Conservation (phyloP, 2,329 filamentous ascomycete genomes). For the Purpureocillium lavendulum region DNA sequence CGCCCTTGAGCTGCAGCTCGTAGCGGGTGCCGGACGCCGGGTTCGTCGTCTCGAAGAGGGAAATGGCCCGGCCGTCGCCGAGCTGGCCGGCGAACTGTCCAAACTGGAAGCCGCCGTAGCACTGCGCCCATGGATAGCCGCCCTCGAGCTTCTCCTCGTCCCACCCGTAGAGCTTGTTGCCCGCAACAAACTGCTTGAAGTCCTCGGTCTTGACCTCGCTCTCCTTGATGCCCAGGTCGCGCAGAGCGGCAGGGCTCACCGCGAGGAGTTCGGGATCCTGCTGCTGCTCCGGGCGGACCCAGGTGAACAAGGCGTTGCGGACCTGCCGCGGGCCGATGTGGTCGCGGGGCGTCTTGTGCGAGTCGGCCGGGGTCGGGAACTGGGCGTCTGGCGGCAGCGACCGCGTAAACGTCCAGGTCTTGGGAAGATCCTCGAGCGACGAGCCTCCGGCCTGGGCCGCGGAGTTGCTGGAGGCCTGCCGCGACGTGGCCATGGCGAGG, state of each 20-base stretch:
- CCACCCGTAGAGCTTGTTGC: constrained; percentile 76
- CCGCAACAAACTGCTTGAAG: constrained; percentile 70
- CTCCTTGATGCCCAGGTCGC: constrained; percentile 66
- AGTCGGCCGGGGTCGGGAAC: constrained; percentile 73
- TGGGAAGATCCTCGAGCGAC: constrained; percentile 48
- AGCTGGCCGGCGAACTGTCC: constrained; percentile 94
- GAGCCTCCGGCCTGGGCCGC: constrained; percentile 13
- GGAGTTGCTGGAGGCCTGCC: constrained; percentile 19
- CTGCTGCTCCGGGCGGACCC: constrained; percentile 71
- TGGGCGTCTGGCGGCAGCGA: constrained; percentile 65
- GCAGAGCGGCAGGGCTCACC: constrained; percentile 70
- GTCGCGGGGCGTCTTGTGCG: constrained; percentile 71
- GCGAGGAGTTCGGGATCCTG: constrained; percentile 71
- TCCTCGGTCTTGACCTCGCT: constrained; percentile 63
- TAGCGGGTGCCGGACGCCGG: constrained; percentile 63
- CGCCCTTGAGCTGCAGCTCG: constrained; percentile 91
- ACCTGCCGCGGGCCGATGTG: constrained; percentile 75
- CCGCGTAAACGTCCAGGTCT: constrained; percentile 58
- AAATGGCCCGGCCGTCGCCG: constrained; percentile 90
- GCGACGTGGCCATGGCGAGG: constrained; percentile 21
- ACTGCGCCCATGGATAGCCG: constrained; percentile 96
- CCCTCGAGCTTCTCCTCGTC: constrained; percentile 56
- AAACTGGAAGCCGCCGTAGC: constrained; percentile 78
- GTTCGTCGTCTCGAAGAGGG: constrained; percentile 83
- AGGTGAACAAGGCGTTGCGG: constrained; percentile 79